A percentile compares a stretch with the other conserved stretches of the same genome.
phyloP scores from a whole-genome alignment of 371 early-diverging fungal genomes.

The Blakeslea trispora region DNA sequence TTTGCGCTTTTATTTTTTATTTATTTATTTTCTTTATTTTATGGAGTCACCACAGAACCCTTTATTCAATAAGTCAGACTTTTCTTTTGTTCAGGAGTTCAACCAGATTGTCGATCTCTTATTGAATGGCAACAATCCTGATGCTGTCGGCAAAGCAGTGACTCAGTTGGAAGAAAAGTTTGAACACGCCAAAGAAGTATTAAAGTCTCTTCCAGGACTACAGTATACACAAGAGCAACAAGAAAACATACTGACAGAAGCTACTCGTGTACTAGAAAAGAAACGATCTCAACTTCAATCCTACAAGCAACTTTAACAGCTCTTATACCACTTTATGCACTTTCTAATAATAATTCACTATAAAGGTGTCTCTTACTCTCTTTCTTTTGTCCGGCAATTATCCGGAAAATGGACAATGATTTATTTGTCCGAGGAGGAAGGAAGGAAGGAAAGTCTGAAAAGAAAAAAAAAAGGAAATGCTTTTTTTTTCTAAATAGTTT shows the following conservation, averaged over 20 bases:
- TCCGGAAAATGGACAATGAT: not conserved
- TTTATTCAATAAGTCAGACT: constrained; percentile 41
- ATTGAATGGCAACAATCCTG: constrained; percentile 32
- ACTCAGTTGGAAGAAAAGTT: constrained; percentile 45
- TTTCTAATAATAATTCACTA: too few species aligned
- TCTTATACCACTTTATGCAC: too few species aligned
- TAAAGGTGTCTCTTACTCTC: not conserved
- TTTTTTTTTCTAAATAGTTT: not conserved
- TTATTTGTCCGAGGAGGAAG: not conserved
- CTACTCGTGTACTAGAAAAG: constrained; percentile 28
- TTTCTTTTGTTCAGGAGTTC: constrained; percentile 44
- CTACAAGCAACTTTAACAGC: constrained; percentile 8
- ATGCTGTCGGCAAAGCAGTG: constrained; percentile 49
- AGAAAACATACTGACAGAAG: constrained; percentile 38
- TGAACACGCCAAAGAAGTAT: constrained; percentile 37
- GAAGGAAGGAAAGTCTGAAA: too few species aligned
- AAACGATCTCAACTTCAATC: constrained; percentile 35
- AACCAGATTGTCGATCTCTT: constrained; percentile 40
- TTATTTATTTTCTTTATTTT: not conserved
- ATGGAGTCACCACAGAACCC: constrained; percentile 17
- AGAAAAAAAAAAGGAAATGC: not conserved
- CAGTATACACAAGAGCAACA: constrained; percentile 51
- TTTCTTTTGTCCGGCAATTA: not conserved
- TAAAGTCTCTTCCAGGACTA: constrained; percentile 49
- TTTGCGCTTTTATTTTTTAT: constrained; percentile 1